Conservation (phyloP, 2,329 filamentous ascomycete species). For the Diplodia sapinea region DNA sequence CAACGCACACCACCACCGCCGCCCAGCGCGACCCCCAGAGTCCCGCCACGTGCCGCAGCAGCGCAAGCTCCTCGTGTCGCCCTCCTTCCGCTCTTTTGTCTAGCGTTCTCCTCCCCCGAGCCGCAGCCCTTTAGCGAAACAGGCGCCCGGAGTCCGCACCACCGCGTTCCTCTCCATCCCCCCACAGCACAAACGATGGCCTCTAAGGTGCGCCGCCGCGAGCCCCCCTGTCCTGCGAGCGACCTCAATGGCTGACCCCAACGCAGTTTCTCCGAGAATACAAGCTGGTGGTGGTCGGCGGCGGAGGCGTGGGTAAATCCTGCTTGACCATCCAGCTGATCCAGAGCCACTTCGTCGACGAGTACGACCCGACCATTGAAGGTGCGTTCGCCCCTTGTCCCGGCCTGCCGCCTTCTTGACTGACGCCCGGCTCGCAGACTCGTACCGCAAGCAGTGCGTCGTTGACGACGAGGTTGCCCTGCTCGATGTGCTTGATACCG, state of each 20-base stretch:
- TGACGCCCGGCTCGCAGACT: conserved; percentile 66
- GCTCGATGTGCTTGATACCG: conserved; percentile 96
- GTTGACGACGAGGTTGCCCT: conserved; percentile 98
- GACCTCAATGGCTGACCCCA: conserved; percentile 37
- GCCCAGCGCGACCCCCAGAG: conserved; percentile 9
- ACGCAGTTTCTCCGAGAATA: conserved; percentile 59
- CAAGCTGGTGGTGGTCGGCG: conserved; percentile 85
- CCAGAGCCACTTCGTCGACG: conserved; percentile 94
- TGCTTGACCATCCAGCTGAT: conserved; percentile 91
- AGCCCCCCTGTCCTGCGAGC: conserved; percentile 9
- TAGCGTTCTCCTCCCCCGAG: conserved; percentile 28
- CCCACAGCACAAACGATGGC: conserved; percentile 41
- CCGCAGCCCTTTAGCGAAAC: conserved; percentile 31
- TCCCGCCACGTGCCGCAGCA: conserved; percentile 25
- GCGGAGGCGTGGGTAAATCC: conserved; percentile 98
- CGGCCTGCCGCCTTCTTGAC: conserved; percentile 18
- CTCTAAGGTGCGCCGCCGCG: conserved; percentile 43
- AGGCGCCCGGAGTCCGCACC: conserved; percentile 27
- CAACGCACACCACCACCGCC: conserved; percentile 20
- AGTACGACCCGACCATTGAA: conserved; percentile 99
- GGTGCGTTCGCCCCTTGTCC: conserved; percentile 61
- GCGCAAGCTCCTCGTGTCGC: neutral
- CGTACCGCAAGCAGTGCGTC: conserved; percentile 99
- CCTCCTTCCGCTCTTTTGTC: conserved; percentile 31
- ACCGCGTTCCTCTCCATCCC: conserved; percentile 24